Evolutionary conservation across 768 basidiomycete genomes (phyloP).

Genomic region (Phylloporus arenicola): DNA sequence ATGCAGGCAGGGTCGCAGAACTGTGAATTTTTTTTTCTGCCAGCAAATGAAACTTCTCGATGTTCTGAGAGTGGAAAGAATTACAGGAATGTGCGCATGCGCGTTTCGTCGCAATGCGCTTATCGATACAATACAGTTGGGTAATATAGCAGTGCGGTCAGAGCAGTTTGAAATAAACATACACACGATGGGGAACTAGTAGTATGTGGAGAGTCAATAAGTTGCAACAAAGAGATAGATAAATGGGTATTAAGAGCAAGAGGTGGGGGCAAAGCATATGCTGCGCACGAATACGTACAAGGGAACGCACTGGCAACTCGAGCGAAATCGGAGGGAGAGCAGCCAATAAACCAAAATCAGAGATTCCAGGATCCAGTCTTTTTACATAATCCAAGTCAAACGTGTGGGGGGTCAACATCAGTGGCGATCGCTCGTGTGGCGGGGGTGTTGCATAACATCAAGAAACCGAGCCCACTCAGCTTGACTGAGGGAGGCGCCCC

Average conservation of each 20-base stretch:
- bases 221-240: constrained; percentile 16
- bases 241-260: constrained; percentile 6
- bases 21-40: not conserved
- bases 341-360: constrained; percentile 18
- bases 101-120: constrained; percentile 2
- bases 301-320: constrained; percentile 13
- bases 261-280: constrained; percentile 2
- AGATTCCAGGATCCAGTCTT: constrained; percentile 22
- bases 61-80: constrained; percentile 1
- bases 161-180: constrained; percentile 9
- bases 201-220: constrained; percentile 19
- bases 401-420: constrained; percentile 10
- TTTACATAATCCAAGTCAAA: constrained; percentile 24
- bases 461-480: constrained; percentile 68
- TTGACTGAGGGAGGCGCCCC: constrained; percentile 73
- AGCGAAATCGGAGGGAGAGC: constrained; percentile 4
- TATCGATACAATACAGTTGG: constrained; percentile 20
- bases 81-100: not conserved
- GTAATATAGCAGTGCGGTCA: constrained; percentile 12
- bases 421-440: constrained; percentile 27
- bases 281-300: constrained; percentile 25
- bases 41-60: constrained; percentile 13
- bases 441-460: constrained; percentile 55
- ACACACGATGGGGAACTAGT: constrained; percentile 7
- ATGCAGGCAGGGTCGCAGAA: constrained; percentile 14